These are phyloP conservation scores for Oropetium thomaeum DNA, from an alignment of 176 grass and related monocot genomes.

Conservation along the genomic window DNA sequence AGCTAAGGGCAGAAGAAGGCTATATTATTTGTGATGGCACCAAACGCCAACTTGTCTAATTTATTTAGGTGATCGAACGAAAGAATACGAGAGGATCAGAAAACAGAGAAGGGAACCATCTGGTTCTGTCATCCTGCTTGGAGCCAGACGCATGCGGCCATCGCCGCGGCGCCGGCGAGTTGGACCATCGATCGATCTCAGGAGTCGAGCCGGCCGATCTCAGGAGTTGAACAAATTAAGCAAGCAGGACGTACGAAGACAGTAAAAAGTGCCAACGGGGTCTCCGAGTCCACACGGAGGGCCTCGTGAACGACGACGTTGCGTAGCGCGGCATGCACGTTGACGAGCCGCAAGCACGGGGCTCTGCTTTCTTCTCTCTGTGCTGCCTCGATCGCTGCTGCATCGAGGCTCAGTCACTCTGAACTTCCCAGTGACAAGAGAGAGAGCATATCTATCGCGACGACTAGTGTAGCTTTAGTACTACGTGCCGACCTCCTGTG, in stretches of 20 bases:
- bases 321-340: conserved; percentile 19
- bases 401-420: background rate
- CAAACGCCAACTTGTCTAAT: background rate
- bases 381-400: background rate
- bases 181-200: conserved; percentile 2
- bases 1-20: too few relatives aligned
- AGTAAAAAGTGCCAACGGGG: too few relatives aligned
- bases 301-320: conserved; percentile 8
- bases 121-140: conserved; percentile 18
- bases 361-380: too few relatives aligned
- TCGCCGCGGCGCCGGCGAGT: background rate
- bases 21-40: background rate
- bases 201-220: background rate
- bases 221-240: too few relatives aligned
- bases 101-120: background rate
- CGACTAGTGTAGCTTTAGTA: background rate
- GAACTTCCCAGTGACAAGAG: background rate
- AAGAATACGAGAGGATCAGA: too few relatives aligned
- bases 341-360: background rate
- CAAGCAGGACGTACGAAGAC: too few relatives aligned
- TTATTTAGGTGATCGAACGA: background rate
- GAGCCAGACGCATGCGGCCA: background rate
- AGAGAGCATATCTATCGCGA: background rate
- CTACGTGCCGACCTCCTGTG: background rate
- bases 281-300: conserved; percentile 4